These are phyloP conservation scores for Prosopis cineraria DNA, from an alignment of 306 rosid species.

Conservation along the genomic window DNA sequence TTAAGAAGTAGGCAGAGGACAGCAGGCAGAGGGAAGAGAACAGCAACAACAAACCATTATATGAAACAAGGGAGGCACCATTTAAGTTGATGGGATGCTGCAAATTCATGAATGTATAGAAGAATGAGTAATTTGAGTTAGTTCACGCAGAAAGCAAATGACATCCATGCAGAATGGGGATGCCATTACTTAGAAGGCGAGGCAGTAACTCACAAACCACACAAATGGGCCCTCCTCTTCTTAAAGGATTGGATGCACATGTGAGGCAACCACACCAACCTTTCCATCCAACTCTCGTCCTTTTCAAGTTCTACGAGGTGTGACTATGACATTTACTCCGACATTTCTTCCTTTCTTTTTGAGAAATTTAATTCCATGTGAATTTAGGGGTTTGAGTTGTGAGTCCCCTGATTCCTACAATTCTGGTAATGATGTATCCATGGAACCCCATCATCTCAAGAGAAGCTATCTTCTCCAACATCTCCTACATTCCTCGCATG, in stretches of 20 bases:
- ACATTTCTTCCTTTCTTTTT: background rate
- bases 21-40: too few relatives aligned
- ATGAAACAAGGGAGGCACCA: background rate
- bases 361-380: background rate
- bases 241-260: background rate
- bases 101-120: too few relatives aligned
- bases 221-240: background rate
- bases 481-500: background rate
- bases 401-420: background rate
- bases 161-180: background rate
- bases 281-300: background rate
- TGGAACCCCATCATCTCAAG: background rate
- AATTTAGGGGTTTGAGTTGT: background rate
- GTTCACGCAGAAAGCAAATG: background rate
- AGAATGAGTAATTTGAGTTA: background rate
- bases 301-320: background rate
- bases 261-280: constrained; percentile 41
- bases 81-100: too few relatives aligned
- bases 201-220: background rate
- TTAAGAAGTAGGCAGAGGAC: background rate
- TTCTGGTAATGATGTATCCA: background rate
- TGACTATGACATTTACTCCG: background rate
- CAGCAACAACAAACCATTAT: too few relatives aligned
- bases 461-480: background rate
- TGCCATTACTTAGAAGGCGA: background rate